Base-by-base conservation (phyloP, 805 yeast genomes). In the Kodamaea lidongshanica region DNA sequence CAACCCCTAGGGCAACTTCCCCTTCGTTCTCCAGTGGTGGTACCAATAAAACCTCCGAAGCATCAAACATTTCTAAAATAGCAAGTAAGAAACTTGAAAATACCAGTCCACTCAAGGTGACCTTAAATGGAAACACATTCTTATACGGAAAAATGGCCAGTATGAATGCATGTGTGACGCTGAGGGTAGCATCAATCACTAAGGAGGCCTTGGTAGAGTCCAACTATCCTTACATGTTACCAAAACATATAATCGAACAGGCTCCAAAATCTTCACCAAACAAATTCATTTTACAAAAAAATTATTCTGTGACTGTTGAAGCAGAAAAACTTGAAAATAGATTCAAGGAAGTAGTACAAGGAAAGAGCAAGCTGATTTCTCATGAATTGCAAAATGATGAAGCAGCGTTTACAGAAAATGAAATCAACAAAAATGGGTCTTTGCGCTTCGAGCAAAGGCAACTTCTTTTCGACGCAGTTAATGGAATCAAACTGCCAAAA, bases 151-250 rank as follows among this genome's bases (percentile, higher is more conserved):
- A 63, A 43, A 42, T 56, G 5, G 39, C 65, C 19, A 42, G 47
- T 27, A 38, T 56, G 25, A 50, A 50, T 37, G 35, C 56, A 5
- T 35, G 52, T 19, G 33, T 50, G 7, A 37, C 53, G 12, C 45
- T 63, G 6, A 50, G 69, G 39, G 53, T 62, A 7, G 63, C 67
- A 2, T 58, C 67, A 25, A 53, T 65, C 27, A 50, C 65, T 32
- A 65, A 65, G 45, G 54, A 57, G 23, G 43, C 53, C 17, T 54
- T 65, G 38, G 35, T 58, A 28, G 48, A 48, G 25, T 60, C 68
- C 12, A 57, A 61, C 27, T 65, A 62, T 42, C 70, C 70, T 4
- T 65, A 52, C 47, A 44, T 45, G 35, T 45, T 64, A 35, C 68
- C 70, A 12, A 50, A 42, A 35, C 27, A 50, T 7, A 42, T 63